Conservation (phyloP, 176 grass and related monocot species). For the Carex kokanica region DNA sequence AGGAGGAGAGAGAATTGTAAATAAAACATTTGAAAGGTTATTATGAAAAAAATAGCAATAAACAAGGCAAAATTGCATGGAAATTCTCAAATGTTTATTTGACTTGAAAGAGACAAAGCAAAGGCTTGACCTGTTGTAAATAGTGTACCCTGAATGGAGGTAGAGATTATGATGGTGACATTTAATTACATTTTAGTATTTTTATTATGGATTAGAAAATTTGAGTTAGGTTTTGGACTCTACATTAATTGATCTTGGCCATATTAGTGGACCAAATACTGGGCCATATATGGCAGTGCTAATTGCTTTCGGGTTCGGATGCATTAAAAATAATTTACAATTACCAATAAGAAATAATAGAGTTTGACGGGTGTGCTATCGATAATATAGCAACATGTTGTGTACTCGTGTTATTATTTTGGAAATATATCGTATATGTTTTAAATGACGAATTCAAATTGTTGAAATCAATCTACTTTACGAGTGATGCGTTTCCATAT, state of each 20-base stretch:
- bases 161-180: not conserved
- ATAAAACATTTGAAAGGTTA: conserved; percentile 3
- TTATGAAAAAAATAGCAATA: not conserved
- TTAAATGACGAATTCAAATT: too few species aligned
- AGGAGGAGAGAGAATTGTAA: not conserved
- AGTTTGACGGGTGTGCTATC: too few species aligned
- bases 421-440: too few species aligned
- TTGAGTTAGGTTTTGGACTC: conserved; percentile 27
- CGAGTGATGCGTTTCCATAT: too few species aligned
- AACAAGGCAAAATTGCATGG: not conserved
- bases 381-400: too few species aligned
- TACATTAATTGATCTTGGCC: conserved; percentile 14
- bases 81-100: not conserved
- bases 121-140: conserved; percentile 14
- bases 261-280: conserved; percentile 25
- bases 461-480: too few species aligned
- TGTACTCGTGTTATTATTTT: too few species aligned
- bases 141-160: conserved; percentile 20
- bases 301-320: not conserved
- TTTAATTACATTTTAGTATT: conserved; percentile 18
- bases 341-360: not conserved
- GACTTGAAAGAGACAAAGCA: conserved; percentile 4
- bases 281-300: not conserved
- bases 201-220: conserved; percentile 16
- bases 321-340: not conserved